Conservation (phyloP, 805 yeast species). For the Scheffersomyces lignosus region DNA sequence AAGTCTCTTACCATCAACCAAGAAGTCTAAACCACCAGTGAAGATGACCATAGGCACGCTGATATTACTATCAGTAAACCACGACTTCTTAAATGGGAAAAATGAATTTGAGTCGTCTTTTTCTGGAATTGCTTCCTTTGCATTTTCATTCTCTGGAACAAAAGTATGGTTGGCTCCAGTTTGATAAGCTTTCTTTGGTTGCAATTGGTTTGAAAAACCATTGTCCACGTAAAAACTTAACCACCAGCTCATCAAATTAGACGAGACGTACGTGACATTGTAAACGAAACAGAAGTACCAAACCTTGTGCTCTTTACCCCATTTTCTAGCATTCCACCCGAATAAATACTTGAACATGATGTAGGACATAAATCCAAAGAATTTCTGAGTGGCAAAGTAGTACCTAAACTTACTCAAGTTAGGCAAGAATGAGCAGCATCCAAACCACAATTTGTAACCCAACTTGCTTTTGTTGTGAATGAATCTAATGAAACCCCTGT, state of each 20-base stretch:
- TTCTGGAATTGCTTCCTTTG: conserved; percentile 10
- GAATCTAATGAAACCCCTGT: conserved; percentile 58
- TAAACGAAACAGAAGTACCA: conserved; percentile 78
- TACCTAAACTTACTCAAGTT: conserved; percentile 62
- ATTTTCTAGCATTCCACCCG: conserved; percentile 80
- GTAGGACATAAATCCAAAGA: conserved; percentile 68
- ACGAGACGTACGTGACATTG: conserved; percentile 80
- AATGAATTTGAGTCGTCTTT: conserved; percentile 52
- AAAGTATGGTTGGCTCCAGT: conserved; percentile 24
- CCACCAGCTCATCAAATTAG: conserved; percentile 94
- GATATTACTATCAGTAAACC: conserved; percentile 46
- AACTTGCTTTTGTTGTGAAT: conserved; percentile 53
- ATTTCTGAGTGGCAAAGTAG: conserved; percentile 30
- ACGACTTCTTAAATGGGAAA: conserved; percentile 50
- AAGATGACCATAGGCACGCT: conserved; percentile 63
- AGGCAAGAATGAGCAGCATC: conserved; percentile 77
- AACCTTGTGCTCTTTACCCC: conserved; percentile 59
- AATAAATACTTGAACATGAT: conserved; percentile 84
- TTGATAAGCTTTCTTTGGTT: conserved; percentile 29
- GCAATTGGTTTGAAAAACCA: conserved; percentile 41
- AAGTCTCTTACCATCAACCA: conserved; percentile 75
- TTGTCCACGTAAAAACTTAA: conserved; percentile 42
- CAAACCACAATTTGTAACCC: conserved; percentile 58
- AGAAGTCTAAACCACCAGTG: conserved; percentile 68
- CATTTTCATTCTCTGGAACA: conserved; percentile 3